phyloP scores from a whole-genome alignment of 805 yeast genomes.

The Jamesozyma rosinii region DNA sequence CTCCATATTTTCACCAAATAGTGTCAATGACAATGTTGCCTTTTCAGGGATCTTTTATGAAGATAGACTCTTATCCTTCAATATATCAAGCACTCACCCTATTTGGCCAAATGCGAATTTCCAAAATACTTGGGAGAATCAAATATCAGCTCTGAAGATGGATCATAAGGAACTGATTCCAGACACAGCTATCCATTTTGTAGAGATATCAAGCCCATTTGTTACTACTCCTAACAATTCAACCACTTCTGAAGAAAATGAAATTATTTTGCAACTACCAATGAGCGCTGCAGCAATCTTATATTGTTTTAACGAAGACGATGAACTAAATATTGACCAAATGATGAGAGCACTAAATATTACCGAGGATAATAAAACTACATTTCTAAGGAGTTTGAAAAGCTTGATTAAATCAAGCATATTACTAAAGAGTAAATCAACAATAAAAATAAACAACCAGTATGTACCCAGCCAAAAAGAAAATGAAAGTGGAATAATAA shows the following conservation, averaged over 20 bases:
- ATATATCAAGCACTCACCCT: not conserved
- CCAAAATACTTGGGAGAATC: not conserved
- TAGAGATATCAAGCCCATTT: slow-evolving; percentile 10
- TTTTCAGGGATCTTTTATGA: slow-evolving; percentile 1
- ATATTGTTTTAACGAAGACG: slow-evolving; percentile 10
- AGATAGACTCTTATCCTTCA: not conserved
- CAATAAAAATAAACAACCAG: not conserved
- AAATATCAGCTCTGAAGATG: not conserved
- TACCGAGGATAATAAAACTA: slow-evolving; percentile 1
- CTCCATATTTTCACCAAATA: not conserved
- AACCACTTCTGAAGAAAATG: not conserved
- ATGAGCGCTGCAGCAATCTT: slow-evolving; percentile 15
- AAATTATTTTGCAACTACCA: slow-evolving; percentile 2
- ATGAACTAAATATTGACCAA: not conserved
- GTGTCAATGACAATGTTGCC: not conserved
- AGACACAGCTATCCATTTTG: slow-evolving; percentile 4
- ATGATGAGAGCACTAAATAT: slow-evolving; percentile 5
- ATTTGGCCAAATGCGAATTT: not conserved
- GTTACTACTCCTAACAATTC: not conserved
- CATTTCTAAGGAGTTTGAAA: slow-evolving; percentile 4
- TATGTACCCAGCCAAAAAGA: not conserved
- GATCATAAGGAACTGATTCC: not conserved
- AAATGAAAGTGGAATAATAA: not conserved
- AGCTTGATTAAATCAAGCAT: slow-evolving; percentile 1
- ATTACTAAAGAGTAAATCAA: not conserved